Evolutionary conservation across 805 yeast genomes (phyloP).

Genomic region (Wickerhamiella occidentalis): DNA sequence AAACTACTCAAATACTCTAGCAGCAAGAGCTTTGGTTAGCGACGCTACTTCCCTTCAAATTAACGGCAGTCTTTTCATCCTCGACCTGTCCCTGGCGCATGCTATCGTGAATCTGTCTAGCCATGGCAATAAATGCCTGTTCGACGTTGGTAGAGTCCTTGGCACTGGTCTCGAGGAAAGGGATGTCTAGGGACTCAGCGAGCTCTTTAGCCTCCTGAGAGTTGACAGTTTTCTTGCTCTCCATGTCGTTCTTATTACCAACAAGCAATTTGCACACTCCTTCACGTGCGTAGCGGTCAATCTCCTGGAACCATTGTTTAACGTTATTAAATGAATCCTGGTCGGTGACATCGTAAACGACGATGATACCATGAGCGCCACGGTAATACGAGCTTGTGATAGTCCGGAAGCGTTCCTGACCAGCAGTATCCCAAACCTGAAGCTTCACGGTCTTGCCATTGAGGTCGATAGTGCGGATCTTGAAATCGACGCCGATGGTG

Average conservation of each 20-base stretch:
- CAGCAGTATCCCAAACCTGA: constrained; percentile 99
- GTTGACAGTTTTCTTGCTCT: constrained; percentile 77
- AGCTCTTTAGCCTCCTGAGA: constrained; percentile 12
- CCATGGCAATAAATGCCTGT: constrained; percentile 97
- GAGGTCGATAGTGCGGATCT: constrained; percentile 51
- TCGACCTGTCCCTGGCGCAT: constrained; percentile 45
- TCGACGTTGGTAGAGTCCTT: constrained; percentile 92
- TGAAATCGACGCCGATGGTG: constrained; percentile 95
- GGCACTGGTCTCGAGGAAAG: constrained; percentile 93
- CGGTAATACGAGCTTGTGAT: constrained; percentile 95
- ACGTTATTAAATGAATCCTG: constrained; percentile 80
- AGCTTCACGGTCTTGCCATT: constrained; percentile 95
- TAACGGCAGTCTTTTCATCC: constrained; percentile 32
- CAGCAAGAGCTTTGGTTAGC: constrained; percentile 34
- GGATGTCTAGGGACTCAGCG: constrained; percentile 42
- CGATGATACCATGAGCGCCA: constrained; percentile 97
- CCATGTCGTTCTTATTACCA: constrained; percentile 91
- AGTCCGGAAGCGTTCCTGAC: constrained; percentile 96
- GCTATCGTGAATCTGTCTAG: constrained; percentile 93
- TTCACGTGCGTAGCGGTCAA: constrained; percentile 95
- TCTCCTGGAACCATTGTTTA: constrained; percentile 97
- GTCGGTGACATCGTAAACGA: constrained; percentile 95
- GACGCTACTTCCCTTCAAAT: constrained; percentile 33
- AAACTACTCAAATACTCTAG: constrained; percentile 15
- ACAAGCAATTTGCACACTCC: constrained; percentile 92